Conservation (phyloP, 129 eudicot species). For the Logfia minima region DNA sequence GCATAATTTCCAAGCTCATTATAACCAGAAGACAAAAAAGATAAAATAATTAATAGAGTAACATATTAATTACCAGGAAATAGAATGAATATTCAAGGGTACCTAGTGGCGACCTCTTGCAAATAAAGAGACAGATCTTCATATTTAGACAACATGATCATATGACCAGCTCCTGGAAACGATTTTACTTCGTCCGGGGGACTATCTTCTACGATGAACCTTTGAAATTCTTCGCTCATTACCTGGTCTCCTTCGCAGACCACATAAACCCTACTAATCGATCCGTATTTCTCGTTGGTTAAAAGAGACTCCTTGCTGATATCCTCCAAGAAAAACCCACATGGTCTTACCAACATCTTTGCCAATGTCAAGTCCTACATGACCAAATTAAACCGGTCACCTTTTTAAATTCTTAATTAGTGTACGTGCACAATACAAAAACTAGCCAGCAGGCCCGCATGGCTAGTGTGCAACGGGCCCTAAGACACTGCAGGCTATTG, state of each 20-base stretch:
- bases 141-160: constrained; percentile 49
- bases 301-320: constrained; percentile 40
- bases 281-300: constrained; percentile 43
- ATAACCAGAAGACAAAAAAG: no score
- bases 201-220: constrained; percentile 41
- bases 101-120: constrained; percentile 27
- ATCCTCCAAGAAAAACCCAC: constrained; percentile 38
- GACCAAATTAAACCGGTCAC: neutral
- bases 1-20: no score
- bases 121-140: constrained; percentile 32
- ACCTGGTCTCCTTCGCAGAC: constrained; percentile 44
- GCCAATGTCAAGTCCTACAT: constrained; percentile 55
- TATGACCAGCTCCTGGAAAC: constrained; percentile 48
- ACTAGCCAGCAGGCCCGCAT: neutral
- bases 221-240: constrained; percentile 48
- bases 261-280: constrained; percentile 39
- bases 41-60: no score
- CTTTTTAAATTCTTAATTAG: neutral
- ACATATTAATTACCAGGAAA: no score
- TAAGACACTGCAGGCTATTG: neutral
- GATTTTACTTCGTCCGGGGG: constrained; percentile 44
- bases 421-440: no score
- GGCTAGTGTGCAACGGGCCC: neutral
- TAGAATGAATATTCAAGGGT: neutral
- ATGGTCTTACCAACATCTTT: constrained; percentile 42